Evolutionary conservation across 2,329 filamentous ascomycete genomes (phyloP), one percentile per base, ranked within the genome.

Genomic region (Dothiorella sarmentorum): DNA sequence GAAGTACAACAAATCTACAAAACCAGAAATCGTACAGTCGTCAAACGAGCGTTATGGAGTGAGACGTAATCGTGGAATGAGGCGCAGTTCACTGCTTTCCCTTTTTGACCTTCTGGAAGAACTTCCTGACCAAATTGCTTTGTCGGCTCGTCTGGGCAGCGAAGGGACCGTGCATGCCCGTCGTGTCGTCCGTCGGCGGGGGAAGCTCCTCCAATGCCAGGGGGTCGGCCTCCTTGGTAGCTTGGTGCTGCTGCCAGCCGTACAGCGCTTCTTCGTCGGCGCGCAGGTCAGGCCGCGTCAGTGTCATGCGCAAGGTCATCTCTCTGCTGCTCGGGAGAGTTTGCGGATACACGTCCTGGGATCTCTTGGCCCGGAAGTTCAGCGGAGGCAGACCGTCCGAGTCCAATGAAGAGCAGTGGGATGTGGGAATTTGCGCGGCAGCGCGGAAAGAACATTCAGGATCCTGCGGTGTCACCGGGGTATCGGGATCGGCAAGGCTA

Each of bases 251-350:
- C 66, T 87, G 83, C 85, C 86, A 89, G 40, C 85, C 85, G 66
- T 91, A 90, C 15, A 90, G 80, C 61, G 86, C 80, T 10, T 87
- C 84, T 62, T 93, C 88, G 62, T 86, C 80, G 4, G 87, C 86
- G 40, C 91, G 86, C 47, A 97, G 80, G 69, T 97, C 93, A 0
- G 91, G 90, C 45, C 92, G 82, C 3, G 94, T 97, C 57, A 97
- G 81, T 0, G 93, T 97, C 91, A 97, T 96, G 49, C 92, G 89
- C 49, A 97, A 76, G 2, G 94, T 97, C 92, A 97, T 97, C 72
- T 97, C 92, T 31, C 92, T 83, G 58, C 84, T 87, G 31, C 82
- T 80, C 0, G 80, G 76, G 2, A 82, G 75, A 4, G 78, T 79
- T 33, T 61, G 61, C 17, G 61, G 27, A 20, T 40, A 61, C 11